Evolutionary conservation across 83 land plant species (phyloP).

Genomic region (Picea engelmannii): DNA sequence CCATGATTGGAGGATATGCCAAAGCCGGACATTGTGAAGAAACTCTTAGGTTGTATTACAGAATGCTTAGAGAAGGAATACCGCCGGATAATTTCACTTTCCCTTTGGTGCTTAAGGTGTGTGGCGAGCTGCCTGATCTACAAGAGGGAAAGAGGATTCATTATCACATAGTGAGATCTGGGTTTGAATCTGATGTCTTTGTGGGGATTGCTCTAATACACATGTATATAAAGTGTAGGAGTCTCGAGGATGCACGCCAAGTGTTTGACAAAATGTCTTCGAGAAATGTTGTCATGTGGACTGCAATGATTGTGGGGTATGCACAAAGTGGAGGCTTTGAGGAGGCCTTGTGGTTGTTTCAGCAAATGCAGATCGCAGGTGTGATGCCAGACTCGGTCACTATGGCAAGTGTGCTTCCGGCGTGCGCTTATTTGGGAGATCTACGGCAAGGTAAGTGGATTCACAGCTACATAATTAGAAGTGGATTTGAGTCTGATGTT

Average conservation of each 20-base stretch:
- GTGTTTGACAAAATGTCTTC: conserved; percentile 47
- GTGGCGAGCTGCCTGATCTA: conserved; percentile 17
- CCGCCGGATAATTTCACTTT: conserved; percentile 30
- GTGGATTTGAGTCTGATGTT: conserved; percentile 14
- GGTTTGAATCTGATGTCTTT: conserved; percentile 25
- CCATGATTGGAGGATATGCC: no score
- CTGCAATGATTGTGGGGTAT: conserved; percentile 43
- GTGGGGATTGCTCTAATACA: conserved; percentile 41
- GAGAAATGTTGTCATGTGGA: conserved; percentile 49
- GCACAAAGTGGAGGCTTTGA: conserved; percentile 21
- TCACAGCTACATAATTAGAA: conserved; percentile 27
- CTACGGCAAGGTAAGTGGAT: conserved; percentile 25
- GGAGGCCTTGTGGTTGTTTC: conserved; percentile 23
- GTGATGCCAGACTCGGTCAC: conserved; percentile 40
- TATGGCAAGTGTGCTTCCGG: conserved; percentile 38
- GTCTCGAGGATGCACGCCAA: conserved; percentile 26
- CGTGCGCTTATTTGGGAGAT: conserved; percentile 29
- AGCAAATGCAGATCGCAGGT: conserved; percentile 23
- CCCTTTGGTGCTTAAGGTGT: conserved; percentile 38
- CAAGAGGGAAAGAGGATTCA: conserved; percentile 30
- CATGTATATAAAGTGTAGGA: conserved; percentile 34
- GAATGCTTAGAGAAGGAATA: conserved; percentile 21
- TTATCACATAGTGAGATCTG: conserved; percentile 23
- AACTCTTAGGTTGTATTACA: no score
- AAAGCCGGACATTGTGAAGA: no score